Evolutionary conservation across 2,329 filamentous ascomycete genomes (phyloP).

Genomic region (Clonostachys byssicola): DNA sequence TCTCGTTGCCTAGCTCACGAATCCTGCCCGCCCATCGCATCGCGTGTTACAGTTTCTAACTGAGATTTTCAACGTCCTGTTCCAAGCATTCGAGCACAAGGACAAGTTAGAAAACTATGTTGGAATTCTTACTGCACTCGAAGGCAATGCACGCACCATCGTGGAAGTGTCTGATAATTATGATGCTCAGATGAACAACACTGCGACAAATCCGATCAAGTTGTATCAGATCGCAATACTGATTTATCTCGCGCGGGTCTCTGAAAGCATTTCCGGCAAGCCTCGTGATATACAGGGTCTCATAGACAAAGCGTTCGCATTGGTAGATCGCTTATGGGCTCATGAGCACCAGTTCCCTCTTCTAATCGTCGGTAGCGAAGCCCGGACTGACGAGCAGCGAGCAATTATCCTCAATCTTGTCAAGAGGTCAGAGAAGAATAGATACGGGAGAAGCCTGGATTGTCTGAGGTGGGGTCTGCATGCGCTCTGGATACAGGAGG

Average conservation of each 20-base stretch:
- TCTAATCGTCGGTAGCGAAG: slow-evolving; percentile 15
- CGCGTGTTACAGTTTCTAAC: too few species aligned
- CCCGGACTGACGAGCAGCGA: slow-evolving; percentile 11
- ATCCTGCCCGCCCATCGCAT: too few species aligned
- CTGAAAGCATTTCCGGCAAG: slow-evolving; percentile 5
- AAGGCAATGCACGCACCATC: too few species aligned
- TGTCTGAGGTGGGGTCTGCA: slow-evolving; percentile 14
- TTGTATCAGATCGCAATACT: slow-evolving; percentile 17
- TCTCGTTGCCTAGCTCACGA: too few species aligned
- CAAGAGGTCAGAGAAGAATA: slow-evolving; percentile 9
- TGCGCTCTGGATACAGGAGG: slow-evolving; percentile 25
- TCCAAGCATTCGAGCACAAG: too few species aligned
- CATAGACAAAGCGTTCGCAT: slow-evolving; percentile 15
- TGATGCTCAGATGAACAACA: neutral
- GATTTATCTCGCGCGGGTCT: slow-evolving; percentile 20
- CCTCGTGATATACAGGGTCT: slow-evolving; percentile 4
- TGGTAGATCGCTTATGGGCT: slow-evolving; percentile 9
- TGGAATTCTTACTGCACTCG: too few species aligned
- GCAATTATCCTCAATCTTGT: slow-evolving; percentile 14
- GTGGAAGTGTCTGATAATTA: too few species aligned
- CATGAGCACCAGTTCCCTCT: slow-evolving; percentile 14
- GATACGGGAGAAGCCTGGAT: slow-evolving; percentile 10
- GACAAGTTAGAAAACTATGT: too few species aligned
- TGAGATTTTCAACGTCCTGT: too few species aligned
- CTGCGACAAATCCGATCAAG: slow-evolving; percentile 4